Base-by-base conservation (phyloP, 2,329 filamentous ascomycete genomes). In the Arthrobotrys megalospora region DNA sequence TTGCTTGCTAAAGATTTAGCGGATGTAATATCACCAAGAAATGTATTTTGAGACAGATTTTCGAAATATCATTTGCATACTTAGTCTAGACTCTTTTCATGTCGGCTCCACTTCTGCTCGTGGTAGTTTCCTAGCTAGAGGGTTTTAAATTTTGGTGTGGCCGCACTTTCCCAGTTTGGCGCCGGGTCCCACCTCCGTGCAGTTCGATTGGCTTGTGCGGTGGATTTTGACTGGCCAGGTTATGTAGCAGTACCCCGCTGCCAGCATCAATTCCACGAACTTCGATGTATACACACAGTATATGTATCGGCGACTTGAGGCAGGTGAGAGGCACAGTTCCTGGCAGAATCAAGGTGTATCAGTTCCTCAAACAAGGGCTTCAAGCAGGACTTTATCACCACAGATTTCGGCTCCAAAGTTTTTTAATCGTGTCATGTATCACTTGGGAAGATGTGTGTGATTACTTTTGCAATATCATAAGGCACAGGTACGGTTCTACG, bases 121-220 rank as follows among this genome's bases (percentile, higher is more conserved):
- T 60, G 48, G 12, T 32, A 41, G 53, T 53, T 53, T 43, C 16
- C 38, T 43, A 10, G 32, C 36, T 10, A 16, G 19, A 64, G 71
- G 62, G 12, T 38, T 38, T 16, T 45, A n/a, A 28, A 28, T 12
- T 58, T 60, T 64, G 43, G 67, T 68, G 47, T 58, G 47, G 38
- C 38, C 72, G 38, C 16, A 70, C 45, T 67, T 77, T 48, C 60
- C 62, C 53, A 52, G 62, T 78, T 72, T 78, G 63, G 67, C 75
- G 75, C 66, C 73, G 45, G 67, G 60, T 64, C 50, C 60, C 75
- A 78, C 75, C 48, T 62, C 21, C 14, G 47, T 64, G 63, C 53
- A 45, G 64, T 67, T 36, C 28, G 16, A 50, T 47, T 71, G 71
- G 71, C 7, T 43, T 60, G 16, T 28, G 70, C 14, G 41, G 50